Conservation (phyloP, 495 filamentous ascomycete genomes). For the Neurospora tetraspora region DNA sequence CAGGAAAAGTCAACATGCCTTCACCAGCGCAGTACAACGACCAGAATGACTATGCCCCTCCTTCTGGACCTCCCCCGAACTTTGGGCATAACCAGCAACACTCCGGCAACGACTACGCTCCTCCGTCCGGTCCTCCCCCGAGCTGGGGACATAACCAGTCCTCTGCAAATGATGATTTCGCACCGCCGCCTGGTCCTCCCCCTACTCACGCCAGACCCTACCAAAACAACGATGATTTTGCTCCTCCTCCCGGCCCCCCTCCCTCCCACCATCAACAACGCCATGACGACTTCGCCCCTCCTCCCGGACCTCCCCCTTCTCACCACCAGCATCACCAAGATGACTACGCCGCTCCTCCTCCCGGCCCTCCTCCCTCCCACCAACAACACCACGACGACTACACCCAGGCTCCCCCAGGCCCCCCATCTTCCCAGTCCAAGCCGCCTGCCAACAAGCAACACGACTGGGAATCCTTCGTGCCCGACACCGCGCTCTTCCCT, state of each 20-base stretch:
- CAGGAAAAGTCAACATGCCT: slow-evolving; percentile 7
- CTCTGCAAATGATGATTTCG: not conserved
- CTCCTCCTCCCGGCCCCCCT: slow-evolving; percentile 29
- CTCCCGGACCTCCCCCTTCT: slow-evolving; percentile 9
- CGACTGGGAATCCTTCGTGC: slow-evolving; percentile 70
- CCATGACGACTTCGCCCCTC: not conserved
- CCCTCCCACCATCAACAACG: slow-evolving; percentile 13
- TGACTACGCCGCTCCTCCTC: slow-evolving; percentile 17
- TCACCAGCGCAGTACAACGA: not conserved
- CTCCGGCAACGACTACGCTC: slow-evolving; percentile 16
- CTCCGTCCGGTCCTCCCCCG: slow-evolving; percentile 29
- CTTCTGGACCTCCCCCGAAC: not conserved
- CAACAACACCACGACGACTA: slow-evolving; percentile 10
- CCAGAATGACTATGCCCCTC: slow-evolving; percentile 1
- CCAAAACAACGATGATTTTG: slow-evolving; percentile 10
- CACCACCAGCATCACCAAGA: not conserved
- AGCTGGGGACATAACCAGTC: not conserved
- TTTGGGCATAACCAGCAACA: slow-evolving; percentile 1
- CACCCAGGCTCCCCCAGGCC: slow-evolving; percentile 29
- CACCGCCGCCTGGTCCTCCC: not conserved
- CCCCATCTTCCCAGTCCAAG: slow-evolving; percentile 37
- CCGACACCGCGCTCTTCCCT: slow-evolving; percentile 70
- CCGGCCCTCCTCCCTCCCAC: slow-evolving; percentile 28
- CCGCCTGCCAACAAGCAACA: slow-evolving; percentile 37
- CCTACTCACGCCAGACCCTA: not conserved